Base-by-base conservation (phyloP, 1,284 basidiomycete genomes). In the Papiliotrema laurentii region DNA sequence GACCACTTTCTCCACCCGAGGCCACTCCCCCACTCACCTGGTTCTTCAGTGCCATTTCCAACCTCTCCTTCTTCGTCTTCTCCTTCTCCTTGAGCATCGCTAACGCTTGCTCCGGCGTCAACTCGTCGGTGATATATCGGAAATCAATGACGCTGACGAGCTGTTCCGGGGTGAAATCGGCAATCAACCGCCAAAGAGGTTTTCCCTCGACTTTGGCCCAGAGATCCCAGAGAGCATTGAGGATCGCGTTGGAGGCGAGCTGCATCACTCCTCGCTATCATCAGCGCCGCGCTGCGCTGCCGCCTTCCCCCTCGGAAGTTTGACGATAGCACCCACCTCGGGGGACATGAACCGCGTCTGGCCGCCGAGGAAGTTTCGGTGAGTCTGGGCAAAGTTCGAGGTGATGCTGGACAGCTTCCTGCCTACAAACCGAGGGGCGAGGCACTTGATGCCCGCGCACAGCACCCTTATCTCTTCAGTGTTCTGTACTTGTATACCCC, bases 51-150 rank as follows among this genome's bases (percentile, higher is more conserved):
- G 89, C 88, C 38, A 76, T 80, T 6, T 75, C 78, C 68, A 90
- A 85, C 19, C 89, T 78, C 56, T 85, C 84, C 34, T 78, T 78
- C 75, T 92, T 93, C 13, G 81, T 80, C 1, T 80, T 77, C 60
- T 83, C 84, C 56, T 83, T 85, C 43, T 79, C 80, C 69, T 82
- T 85, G 54, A 94, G 80, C 77, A 92, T 80, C 24, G 77, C 79
- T 37, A 93, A 74, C 1, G 91, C 90, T 66, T 93, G 89, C 47
- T 88, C 87, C 41, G 81, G 85, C 11, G 89, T 92, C 68, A 96
- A 84, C 3, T 82, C 88, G 67, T 94, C 91, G 1, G 89, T 85
- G 64, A 94, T 90, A 74, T 94, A 93, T 22, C 87, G 79, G 77
- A 89, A 93, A 3, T 88, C 81, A 2, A 86, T 82, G 4, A 86